These are phyloP conservation scores for Volvox africanus DNA, from an alignment of 139 green algal genomes.

Conservation along the genomic window DNA sequence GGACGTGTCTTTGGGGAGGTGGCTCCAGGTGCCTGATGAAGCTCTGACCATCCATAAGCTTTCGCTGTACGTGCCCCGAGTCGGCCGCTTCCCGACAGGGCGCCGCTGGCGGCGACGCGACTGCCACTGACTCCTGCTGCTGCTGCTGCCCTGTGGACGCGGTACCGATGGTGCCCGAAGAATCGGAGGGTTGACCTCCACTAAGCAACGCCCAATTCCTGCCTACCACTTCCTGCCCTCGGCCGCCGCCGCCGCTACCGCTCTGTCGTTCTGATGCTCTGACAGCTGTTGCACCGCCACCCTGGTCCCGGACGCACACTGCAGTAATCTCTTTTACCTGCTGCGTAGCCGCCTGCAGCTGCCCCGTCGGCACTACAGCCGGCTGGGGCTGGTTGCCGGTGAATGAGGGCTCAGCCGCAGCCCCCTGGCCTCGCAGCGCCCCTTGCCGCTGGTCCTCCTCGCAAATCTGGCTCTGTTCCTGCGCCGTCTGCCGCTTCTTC, in stretches of 20 bases:
- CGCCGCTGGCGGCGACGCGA: neutral
- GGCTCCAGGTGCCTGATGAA: conserved; percentile 17
- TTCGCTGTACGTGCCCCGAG: neutral
- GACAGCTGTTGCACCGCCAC: no score
- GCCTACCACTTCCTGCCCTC: neutral
- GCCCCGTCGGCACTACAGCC: no score
- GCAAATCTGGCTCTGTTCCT: neutral
- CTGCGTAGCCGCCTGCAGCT: no score
- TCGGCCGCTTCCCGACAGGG: neutral
- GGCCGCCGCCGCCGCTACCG: neutral
- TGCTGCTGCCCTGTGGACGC: neutral
- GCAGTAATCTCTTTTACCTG: no score
- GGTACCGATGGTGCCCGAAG: no score
- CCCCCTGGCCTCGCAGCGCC: neutral
- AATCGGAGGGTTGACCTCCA: neutral
- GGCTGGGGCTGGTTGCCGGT: no score
- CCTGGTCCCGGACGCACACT: no score
- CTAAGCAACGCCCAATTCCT: neutral
- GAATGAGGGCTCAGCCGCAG: neutral
- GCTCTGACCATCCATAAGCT: neutral
- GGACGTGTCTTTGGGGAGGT: neutral
- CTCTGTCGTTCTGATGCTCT: neutral
- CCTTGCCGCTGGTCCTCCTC: neutral
- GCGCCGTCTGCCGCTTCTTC: neutral
- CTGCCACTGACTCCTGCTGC: neutral